Conservation (phyloP, 306 rosid genomes). For the Sicyos edulis region DNA sequence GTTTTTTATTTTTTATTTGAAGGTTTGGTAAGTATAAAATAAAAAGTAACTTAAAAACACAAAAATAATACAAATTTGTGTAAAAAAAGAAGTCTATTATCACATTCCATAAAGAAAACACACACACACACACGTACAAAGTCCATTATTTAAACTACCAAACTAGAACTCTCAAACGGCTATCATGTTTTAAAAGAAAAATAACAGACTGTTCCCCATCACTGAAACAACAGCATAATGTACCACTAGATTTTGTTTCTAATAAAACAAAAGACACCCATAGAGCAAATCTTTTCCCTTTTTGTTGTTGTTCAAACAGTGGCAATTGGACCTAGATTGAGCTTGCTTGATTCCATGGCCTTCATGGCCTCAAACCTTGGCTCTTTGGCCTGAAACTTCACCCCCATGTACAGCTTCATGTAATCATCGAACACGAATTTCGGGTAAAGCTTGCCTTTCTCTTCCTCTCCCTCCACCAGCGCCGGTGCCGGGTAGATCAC, state of each 20-base stretch:
- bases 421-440: conserved; percentile 89
- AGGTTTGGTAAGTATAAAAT: not conserved
- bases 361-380: conserved; percentile 96
- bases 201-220: conserved; percentile 8
- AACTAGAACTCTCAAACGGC: not conserved
- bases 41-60: not conserved
- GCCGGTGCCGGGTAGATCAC: conserved; percentile 72
- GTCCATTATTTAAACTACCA: no score
- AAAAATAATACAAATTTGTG: not conserved
- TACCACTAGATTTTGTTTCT: conserved; percentile 1
- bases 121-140: not conserved
- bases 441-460: conserved; percentile 51
- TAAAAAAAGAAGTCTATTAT: not conserved
- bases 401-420: conserved; percentile 83
- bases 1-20: not conserved
- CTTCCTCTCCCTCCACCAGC: conserved; percentile 47
- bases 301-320: conserved; percentile 35
- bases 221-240: not conserved
- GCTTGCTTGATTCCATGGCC: conserved; percentile 40
- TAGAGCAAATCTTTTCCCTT: not conserved
- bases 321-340: conserved; percentile 39
- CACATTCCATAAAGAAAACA: not conserved
- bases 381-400: conserved; percentile 89
- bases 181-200: not conserved
- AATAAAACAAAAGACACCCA: not conserved